A percentile compares a stretch with the other conserved stretches of the same genome.
Evolutionary conservation across 148 eudicot genomes (phyloP).

Genomic region (Pharnaceum exiguum): DNA sequence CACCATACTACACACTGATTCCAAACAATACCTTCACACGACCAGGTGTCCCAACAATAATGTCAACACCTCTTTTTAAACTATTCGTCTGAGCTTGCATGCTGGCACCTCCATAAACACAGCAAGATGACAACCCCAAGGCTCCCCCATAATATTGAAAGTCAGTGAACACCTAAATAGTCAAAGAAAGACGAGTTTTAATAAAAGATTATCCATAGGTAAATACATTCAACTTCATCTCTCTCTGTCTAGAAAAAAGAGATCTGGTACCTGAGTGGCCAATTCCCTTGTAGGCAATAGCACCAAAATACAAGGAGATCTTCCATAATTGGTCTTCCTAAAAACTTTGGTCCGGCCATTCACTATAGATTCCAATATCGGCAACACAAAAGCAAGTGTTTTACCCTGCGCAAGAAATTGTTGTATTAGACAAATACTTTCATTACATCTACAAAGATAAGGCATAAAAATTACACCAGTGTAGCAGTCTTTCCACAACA

Average conservation of each 20-base stretch:
- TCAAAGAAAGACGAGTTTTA: not conserved
- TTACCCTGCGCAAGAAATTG: too few relatives aligned
- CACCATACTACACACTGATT: not conserved
- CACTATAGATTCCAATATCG: constrained; percentile 77
- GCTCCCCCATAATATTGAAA: constrained; percentile 68
- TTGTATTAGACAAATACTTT: too few relatives aligned
- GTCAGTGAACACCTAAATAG: constrained; percentile 57
- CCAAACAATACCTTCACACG: constrained; percentile 68
- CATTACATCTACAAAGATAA: not conserved
- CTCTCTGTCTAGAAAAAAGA: not conserved
- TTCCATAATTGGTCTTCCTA: constrained; percentile 69
- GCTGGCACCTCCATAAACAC: constrained; percentile 82
- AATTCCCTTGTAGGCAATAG: constrained; percentile 91
- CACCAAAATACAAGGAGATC: constrained; percentile 71
- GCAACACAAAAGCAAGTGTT: constrained; percentile 93
- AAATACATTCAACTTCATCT: not conserved
- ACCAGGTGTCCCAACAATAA: constrained; percentile 84
- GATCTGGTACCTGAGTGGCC: constrained; percentile 66
- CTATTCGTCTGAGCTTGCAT: constrained; percentile 44
- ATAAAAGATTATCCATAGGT: not conserved
- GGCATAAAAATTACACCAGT: not conserved
- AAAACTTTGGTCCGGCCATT: constrained; percentile 59
- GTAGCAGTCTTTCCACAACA: too few relatives aligned
- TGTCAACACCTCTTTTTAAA: constrained; percentile 76
- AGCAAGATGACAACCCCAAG: constrained; percentile 54